Percentiles rank a stretch among this genome's conserved stretches.
Conservation (phyloP, 768 basidiomycete species). For the Termitomyces sp. region DNA sequence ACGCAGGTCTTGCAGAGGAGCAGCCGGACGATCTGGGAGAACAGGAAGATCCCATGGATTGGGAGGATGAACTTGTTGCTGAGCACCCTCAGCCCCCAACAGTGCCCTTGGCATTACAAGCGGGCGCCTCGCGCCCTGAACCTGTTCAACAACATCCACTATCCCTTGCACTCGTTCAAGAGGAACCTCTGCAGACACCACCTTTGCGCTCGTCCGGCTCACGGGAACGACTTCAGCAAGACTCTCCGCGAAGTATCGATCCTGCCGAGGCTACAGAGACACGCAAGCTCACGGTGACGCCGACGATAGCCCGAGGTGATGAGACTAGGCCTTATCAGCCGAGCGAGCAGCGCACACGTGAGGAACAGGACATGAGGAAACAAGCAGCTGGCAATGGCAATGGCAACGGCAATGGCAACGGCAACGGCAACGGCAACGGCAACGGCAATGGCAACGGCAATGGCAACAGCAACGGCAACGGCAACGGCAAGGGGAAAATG, state of each 20-base stretch:
- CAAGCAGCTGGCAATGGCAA: constrained; percentile 42
- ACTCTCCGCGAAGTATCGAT: constrained; percentile 38
- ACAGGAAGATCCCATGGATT: constrained; percentile 80
- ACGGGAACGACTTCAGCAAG: constrained; percentile 37
- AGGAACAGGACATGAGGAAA: constrained; percentile 37
- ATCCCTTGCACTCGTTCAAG: constrained; percentile 24
- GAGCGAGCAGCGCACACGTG: constrained; percentile 35
- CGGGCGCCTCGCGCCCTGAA: constrained; percentile 24
- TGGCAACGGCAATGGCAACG: constrained; percentile 22
- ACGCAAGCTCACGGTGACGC: constrained; percentile 71
- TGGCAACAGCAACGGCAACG: too few species aligned
- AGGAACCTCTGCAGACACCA: constrained; percentile 26
- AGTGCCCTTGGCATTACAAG: constrained; percentile 29
- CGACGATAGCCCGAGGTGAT: constrained; percentile 62
- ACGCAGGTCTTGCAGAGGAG: constrained; percentile 55
- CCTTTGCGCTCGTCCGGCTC: constrained; percentile 37
- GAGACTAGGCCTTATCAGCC: constrained; percentile 32
- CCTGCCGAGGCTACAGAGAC: constrained; percentile 70
- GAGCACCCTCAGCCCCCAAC: constrained; percentile 14
- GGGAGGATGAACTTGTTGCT: constrained; percentile 67
- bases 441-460: constrained; percentile 35
- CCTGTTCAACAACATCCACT: constrained; percentile 26
- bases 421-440: constrained; percentile 10
- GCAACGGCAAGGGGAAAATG: constrained; percentile 47
- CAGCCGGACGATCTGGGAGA: constrained; percentile 40